Evolutionary conservation across 1,139 yeast species (phyloP).

Genomic region (Yamadazyma triangularis): DNA sequence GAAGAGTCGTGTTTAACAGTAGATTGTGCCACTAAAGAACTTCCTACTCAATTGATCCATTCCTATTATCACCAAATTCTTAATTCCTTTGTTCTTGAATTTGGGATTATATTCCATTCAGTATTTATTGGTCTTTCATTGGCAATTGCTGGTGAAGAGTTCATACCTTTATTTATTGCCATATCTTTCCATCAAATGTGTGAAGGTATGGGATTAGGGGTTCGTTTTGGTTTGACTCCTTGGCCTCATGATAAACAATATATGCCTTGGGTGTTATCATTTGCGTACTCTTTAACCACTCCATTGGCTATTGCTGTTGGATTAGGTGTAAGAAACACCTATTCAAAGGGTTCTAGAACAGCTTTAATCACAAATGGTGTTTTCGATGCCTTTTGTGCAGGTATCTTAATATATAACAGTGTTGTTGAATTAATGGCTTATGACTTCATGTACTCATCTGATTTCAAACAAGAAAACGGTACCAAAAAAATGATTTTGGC

Average conservation of each 20-base stretch:
- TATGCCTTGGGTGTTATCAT: constrained; percentile 34
- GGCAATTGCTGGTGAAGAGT: constrained; percentile 35
- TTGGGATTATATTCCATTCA: constrained; percentile 38
- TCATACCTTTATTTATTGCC: constrained; percentile 29
- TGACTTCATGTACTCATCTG: constrained; percentile 30
- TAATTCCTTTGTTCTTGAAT: constrained; percentile 29
- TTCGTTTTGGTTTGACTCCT: constrained; percentile 31
- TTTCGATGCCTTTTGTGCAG: constrained; percentile 35
- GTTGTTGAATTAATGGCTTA: constrained; percentile 40
- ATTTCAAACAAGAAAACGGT: too few species aligned
- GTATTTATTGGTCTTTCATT: constrained; percentile 37
- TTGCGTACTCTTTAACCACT: constrained; percentile 28
- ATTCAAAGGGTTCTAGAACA: constrained; percentile 28
- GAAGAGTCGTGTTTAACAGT: not conserved
- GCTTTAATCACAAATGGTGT: constrained; percentile 33
- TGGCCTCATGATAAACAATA: constrained; percentile 29
- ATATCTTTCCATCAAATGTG: constrained; percentile 37
- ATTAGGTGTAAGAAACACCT: constrained; percentile 29
- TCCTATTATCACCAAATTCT: constrained; percentile 15
- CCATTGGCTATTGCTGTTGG: constrained; percentile 37
- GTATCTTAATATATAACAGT: constrained; percentile 34
- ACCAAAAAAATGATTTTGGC: too few species aligned
- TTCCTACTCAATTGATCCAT: constrained; percentile 2
- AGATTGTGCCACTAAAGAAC: not conserved
- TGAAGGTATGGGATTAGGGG: constrained; percentile 40